Base-by-base conservation (phyloP, 495 filamentous ascomycete genomes). In the Lophiostoma macrostomum region DNA sequence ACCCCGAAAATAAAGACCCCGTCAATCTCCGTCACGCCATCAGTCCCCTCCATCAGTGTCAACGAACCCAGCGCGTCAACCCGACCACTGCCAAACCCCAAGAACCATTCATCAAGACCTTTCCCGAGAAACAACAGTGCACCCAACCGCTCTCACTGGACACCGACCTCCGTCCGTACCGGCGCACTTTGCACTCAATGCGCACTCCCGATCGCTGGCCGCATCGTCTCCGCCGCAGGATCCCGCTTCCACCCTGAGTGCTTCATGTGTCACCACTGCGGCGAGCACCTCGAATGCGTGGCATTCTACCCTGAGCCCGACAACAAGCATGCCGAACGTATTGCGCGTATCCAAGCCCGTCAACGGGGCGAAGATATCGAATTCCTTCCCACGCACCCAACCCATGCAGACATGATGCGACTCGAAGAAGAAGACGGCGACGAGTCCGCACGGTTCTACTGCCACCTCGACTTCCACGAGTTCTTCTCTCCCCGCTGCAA, bases 381-480 rank as follows among this genome's bases (percentile, higher is more conserved):
- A 30, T 42, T 41, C 45, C 41, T 54, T 28, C 34, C 43, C 28
- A 23, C 47, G 3, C 47, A 53, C 27, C 47, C 48, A 5, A 50
- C 45, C 0, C 37, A 48, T 5, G 54, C 58, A 11, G 49, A 55
- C 20, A 50, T 49, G 27, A 5, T 27, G 22, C 40, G 56, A 10
- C 42, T 63, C 8, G 50, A 56, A n/a, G 49, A 78, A n/a, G 76
- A 76, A 66, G 77, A 76, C 34, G 84, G 87, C 30, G 86, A 89
- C 61, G 72, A 74, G 10, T 71, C 76, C 20, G 71, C 87, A 43
- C 84, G 91, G 23, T 96, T 96, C 76, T 99, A 87, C 72, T 99
- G 93, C 72, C 94, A 97, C 68, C 79, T 99, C 18, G 93, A 99
- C 73, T 99, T 90, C 77, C 93, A 99, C 67, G 93, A 99, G 64